Conservation (phyloP, 352 stramenopile species). For the Phytophthora pseudosyringae region DNA sequence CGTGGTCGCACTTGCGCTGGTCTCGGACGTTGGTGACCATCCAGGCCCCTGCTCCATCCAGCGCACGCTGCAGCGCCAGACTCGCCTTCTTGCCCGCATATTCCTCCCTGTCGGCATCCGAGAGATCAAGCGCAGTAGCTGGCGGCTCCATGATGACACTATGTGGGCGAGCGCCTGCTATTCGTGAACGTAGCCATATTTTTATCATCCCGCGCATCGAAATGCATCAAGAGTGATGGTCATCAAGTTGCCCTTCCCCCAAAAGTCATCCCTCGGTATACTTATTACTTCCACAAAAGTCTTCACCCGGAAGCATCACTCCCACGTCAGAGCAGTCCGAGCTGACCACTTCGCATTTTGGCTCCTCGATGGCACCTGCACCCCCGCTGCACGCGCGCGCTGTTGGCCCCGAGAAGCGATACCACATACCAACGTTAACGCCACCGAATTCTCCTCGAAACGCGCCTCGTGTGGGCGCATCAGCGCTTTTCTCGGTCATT, state of each 20-base stretch:
- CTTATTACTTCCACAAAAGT: constrained; percentile 13
- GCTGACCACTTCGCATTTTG: constrained; percentile 24
- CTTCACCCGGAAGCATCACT: neutral
- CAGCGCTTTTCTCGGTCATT: constrained; percentile 36
- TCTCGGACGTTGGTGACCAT: constrained; percentile 29
- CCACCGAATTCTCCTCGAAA: constrained; percentile 24
- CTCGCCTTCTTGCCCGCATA: constrained; percentile 18
- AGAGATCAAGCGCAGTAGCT: constrained; percentile 8
- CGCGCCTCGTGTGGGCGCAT: constrained; percentile 23
- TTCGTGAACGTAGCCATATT: neutral
- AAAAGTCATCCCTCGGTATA: no score
- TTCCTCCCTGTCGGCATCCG: constrained; percentile 10
- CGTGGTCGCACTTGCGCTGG: constrained; percentile 37
- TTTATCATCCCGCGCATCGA: neutral
- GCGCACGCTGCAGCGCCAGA: constrained; percentile 26
- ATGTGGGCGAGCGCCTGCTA: neutral
- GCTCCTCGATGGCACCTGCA: constrained; percentile 26
- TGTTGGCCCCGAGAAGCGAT: neutral
- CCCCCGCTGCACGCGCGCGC: constrained; percentile 2
- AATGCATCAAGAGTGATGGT: constrained; percentile 26
- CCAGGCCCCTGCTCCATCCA: constrained; percentile 19
- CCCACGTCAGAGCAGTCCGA: constrained; percentile 15
- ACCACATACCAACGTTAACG: constrained; percentile 2
- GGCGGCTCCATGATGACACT: constrained; percentile 13
- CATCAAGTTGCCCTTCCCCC: constrained; percentile 17